Conservation (phyloP, 2,329 filamentous ascomycete species). For the Phyllachora maydis region DNA sequence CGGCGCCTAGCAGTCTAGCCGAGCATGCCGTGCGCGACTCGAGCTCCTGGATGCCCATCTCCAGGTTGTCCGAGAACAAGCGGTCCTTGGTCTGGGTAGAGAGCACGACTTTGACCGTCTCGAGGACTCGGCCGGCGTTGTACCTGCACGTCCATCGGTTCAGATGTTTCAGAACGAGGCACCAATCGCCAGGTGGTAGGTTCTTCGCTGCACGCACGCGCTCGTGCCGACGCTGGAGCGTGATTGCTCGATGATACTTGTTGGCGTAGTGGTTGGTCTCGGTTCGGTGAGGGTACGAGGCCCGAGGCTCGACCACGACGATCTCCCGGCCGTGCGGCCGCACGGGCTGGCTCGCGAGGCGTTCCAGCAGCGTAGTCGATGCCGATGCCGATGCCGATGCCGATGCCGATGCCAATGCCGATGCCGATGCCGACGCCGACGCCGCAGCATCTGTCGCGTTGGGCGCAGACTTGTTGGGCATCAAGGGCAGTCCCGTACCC, state of each 20-base stretch:
- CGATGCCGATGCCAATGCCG: too few species aligned
- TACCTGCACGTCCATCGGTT: conserved; percentile 12
- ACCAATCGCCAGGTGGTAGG: conserved; percentile 16
- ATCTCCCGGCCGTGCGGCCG: conserved; percentile 6
- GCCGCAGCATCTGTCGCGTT: too few species aligned
- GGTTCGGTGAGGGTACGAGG: conserved; percentile 5
- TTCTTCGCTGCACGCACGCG: conserved; percentile 11
- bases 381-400: too few species aligned
- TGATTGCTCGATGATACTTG: conserved; percentile 8
- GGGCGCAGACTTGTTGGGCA: too few species aligned
- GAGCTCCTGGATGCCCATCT: conserved; percentile 10
- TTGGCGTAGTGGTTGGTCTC: conserved; percentile 7
- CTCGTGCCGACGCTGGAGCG: conserved; percentile 16
- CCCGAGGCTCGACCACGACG: conserved; percentile 9
- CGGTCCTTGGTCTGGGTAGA: conserved; percentile 3
- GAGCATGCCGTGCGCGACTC: conserved; percentile 7
- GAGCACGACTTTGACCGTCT: conserved; percentile 9
- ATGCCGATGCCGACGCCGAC: too few species aligned
- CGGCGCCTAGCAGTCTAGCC: conserved; percentile 6
- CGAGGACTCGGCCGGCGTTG: conserved; percentile 2
- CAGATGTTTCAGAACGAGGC: conserved; percentile 15
- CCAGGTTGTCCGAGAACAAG: conserved; percentile 5
- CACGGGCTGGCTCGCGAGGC: conserved; percentile 6
- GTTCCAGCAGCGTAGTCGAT: conserved; percentile 5
- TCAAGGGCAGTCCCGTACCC: too few species aligned